Evolutionary conservation across 2,329 filamentous ascomycete species (phyloP).

Genomic region (Acrocalymma vagum): DNA sequence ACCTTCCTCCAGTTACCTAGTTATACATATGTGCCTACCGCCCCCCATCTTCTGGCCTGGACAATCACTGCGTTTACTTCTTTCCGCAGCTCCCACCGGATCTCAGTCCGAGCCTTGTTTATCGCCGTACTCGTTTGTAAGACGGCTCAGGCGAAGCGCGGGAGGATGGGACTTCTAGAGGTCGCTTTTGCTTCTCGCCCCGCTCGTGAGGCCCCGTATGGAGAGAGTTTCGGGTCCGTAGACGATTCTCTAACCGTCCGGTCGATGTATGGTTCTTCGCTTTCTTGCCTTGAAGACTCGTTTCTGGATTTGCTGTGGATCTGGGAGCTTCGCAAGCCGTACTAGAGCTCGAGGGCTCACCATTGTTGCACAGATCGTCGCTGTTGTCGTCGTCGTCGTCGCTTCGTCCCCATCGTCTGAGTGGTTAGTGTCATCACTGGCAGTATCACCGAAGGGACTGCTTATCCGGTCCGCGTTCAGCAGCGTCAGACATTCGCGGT

Average conservation of each 20-base stretch:
- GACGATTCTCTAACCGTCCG: constrained; percentile 11
- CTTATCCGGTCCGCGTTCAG: constrained; percentile 16
- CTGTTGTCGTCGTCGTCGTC: no score
- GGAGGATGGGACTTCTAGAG: constrained; percentile 1
- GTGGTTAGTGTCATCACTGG: constrained; percentile 5
- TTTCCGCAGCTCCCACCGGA: no score
- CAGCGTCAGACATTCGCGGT: constrained; percentile 8
- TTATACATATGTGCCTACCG: no score
- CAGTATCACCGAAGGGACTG: constrained; percentile 7
- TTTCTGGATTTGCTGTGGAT: constrained; percentile 6
- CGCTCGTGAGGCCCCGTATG: constrained; percentile 6
- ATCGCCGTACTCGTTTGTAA: no score
- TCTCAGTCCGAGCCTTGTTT: no score
- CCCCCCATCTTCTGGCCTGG: no score
- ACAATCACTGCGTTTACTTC: no score
- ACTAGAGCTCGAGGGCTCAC: no score
- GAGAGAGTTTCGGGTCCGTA: constrained; percentile 7
- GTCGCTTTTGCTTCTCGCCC: constrained; percentile 5
- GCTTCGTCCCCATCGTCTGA: not conserved
- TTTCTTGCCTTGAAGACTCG: constrained; percentile 9
- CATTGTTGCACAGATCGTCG: no score
- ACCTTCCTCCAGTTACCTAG: no score
- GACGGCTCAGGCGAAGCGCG: no score
- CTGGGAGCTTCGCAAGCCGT: constrained; percentile 8
- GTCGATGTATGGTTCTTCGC: constrained; percentile 15